These are phyloP conservation scores for Phallus indusiatus DNA, from an alignment of 768 basidiomycete species.

Conservation along the genomic window DNA sequence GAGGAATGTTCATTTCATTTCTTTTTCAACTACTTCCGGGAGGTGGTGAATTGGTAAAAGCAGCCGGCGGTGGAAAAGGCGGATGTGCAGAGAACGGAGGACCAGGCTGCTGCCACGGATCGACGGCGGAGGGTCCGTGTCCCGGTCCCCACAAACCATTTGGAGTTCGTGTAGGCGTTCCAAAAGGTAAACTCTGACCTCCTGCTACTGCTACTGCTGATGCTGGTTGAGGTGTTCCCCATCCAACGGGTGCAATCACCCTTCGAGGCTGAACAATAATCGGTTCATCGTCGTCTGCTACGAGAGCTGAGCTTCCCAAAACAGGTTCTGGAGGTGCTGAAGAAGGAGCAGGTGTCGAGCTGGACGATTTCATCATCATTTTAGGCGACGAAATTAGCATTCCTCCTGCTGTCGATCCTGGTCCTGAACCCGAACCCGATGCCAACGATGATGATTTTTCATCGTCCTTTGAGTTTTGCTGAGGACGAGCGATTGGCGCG, in stretches of 20 bases:
- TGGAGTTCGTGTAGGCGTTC: constrained; percentile 1
- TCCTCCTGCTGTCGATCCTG: too few relatives aligned
- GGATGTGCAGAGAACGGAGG: constrained; percentile 1
- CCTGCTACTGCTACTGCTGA: too few relatives aligned
- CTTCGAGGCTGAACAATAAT: constrained; percentile 43
- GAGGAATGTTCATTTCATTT: neutral
- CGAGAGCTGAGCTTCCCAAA: constrained; percentile 68
- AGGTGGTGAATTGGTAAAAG: constrained; percentile 4
- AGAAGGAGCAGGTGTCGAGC: constrained; percentile 16
- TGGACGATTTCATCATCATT: constrained; percentile 38
- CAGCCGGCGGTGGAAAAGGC: constrained; percentile 1
- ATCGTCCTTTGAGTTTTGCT: constrained; percentile 31
- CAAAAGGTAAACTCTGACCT: constrained; percentile 2
- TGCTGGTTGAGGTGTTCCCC: constrained; percentile 30
- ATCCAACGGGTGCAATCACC: constrained; percentile 32
- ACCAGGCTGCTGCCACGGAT: constrained; percentile 2
- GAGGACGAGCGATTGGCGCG: constrained; percentile 63
- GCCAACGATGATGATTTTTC: constrained; percentile 33
- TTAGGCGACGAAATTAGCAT: too few relatives aligned
- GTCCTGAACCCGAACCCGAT: too few relatives aligned
- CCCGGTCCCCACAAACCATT: constrained; percentile 8
- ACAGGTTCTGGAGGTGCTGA: constrained; percentile 63
- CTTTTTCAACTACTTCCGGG: constrained; percentile 2
- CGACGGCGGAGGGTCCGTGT: too few relatives aligned
- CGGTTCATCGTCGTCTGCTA: constrained; percentile 75